These are phyloP conservation scores for Kodamaea laetipori DNA, from an alignment of 805 yeast species.

Conservation along the genomic window DNA sequence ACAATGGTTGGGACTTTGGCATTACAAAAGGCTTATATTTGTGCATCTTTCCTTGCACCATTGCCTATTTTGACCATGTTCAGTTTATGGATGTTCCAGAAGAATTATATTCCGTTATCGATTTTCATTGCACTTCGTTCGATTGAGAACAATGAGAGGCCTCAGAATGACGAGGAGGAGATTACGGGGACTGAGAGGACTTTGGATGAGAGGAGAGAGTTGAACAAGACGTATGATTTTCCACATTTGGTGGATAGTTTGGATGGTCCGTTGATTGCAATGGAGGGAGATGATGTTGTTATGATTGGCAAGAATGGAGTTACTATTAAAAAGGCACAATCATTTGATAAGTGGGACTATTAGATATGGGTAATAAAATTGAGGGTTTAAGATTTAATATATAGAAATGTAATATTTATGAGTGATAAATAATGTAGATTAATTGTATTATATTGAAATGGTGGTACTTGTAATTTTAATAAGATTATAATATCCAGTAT, in stretches of 20 bases:
- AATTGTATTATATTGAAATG: no score
- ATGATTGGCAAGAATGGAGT: constrained; percentile 33
- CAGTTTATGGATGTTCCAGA: constrained; percentile 78
- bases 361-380: background rate
- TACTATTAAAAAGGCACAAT: constrained; percentile 25
- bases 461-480: no score
- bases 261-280: constrained; percentile 84
- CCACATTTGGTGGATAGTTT: constrained; percentile 69
- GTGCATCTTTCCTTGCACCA: constrained; percentile 74
- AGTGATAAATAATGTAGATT: no score
- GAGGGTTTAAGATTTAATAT: no score
- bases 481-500: no score
- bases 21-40: constrained; percentile 72
- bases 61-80: constrained; percentile 69
- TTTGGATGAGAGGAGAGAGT: constrained; percentile 76
- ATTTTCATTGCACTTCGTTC: constrained; percentile 87
- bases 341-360: constrained; percentile 20
- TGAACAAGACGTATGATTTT: constrained; percentile 70
- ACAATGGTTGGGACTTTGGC: constrained; percentile 92
- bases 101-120: constrained; percentile 76
- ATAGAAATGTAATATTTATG: no score
- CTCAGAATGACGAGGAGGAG: constrained; percentile 24
- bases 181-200: constrained; percentile 40
- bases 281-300: constrained; percentile 51
- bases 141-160: constrained; percentile 51